Conservation (phyloP, 768 basidiomycete genomes). For the Thelephora aurantiotincta region DNA sequence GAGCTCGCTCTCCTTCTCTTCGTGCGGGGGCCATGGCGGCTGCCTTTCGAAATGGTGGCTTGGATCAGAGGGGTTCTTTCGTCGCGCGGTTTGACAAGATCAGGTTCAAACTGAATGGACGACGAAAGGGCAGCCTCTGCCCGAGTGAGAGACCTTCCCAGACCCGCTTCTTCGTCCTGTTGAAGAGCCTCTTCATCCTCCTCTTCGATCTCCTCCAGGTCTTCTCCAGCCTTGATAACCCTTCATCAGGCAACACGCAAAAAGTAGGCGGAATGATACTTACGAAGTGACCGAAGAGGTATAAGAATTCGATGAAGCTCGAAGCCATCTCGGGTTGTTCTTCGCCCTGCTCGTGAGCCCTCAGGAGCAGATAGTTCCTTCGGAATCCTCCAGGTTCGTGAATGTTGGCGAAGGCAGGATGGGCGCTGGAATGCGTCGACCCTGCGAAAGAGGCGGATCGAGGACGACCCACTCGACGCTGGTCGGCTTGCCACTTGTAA, state of each 20-base stretch:
- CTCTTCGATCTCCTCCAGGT: conserved; percentile 54
- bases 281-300: conserved; percentile 93
- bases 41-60: background rate
- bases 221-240: conserved; percentile 62
- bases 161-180: conserved; percentile 14
- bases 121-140: conserved; percentile 1
- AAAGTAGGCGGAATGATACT: conserved; percentile 18
- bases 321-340: conserved; percentile 41
- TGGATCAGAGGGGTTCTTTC: background rate
- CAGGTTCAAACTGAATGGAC: background rate
- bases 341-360: conserved; percentile 50
- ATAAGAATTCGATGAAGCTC: conserved; percentile 91
- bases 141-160: conserved; percentile 2
- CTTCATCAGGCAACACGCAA: background rate
- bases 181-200: conserved; percentile 36
- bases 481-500: conserved; percentile 88
- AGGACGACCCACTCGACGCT: conserved; percentile 44
- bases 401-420: conserved; percentile 84
- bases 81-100: background rate
- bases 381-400: conserved; percentile 93
- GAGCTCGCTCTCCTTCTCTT: conserved; percentile 38
- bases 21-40: conserved; percentile 34
- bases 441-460: conserved; percentile 64
- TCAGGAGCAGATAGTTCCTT: conserved; percentile 70
- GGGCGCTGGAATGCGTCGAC: conserved; percentile 30